These are phyloP conservation scores for Vitis cinerea DNA, from an alignment of 164 flowering plant genomes.

Conservation along the genomic window DNA sequence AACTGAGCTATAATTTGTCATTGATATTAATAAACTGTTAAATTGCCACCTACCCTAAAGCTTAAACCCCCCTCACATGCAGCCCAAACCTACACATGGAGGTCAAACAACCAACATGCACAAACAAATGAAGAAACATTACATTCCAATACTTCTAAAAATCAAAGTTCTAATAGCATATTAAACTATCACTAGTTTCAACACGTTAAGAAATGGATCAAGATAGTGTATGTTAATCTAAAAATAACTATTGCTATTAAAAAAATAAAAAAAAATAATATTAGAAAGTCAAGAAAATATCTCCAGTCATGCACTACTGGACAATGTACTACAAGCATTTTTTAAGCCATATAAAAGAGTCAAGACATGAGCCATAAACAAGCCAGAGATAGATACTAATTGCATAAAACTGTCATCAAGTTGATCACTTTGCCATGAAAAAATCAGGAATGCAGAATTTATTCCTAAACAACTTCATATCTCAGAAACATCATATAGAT, in stretches of 20 bases:
- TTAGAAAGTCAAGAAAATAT: no score
- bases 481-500: background rate
- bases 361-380: background rate
- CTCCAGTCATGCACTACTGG: background rate
- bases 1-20: background rate
- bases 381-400: background rate
- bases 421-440: background rate
- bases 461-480: background rate
- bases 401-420: background rate
- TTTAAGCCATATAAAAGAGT: background rate
- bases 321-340: background rate
- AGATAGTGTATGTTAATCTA: no score
- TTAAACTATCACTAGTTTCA: no score
- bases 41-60: background rate
- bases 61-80: no score
- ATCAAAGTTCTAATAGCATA: no score
- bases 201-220: no score
- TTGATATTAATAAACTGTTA: background rate
- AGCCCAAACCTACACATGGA: no score
- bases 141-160: no score
- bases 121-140: no score
- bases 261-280: no score
- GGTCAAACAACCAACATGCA: no score
- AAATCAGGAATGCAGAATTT: background rate
- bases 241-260: no score